Evolutionary conservation across 2,329 filamentous ascomycete genomes (phyloP).

Genomic region (Emergomyces orientalis): DNA sequence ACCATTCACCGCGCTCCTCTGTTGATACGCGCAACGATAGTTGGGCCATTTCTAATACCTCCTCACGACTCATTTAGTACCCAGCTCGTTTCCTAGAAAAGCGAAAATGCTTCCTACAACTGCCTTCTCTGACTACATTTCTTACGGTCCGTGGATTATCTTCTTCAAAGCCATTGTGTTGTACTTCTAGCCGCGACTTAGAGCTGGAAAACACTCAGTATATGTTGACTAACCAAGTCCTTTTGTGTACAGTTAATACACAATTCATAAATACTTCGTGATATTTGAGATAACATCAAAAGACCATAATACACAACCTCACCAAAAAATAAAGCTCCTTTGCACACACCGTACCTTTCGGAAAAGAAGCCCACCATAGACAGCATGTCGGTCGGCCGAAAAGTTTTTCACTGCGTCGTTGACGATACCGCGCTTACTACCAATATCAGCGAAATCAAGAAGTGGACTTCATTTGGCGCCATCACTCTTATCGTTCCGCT

Average conservation of each 20-base stretch:
- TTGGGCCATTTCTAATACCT: conserved; percentile 1
- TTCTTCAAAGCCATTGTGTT: neutral
- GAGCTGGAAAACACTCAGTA: neutral
- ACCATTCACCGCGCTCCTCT: neutral
- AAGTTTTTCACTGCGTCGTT: conserved; percentile 44
- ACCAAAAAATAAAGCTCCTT: neutral
- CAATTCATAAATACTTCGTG: conserved; percentile 1
- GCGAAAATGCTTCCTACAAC: conserved; percentile 28
- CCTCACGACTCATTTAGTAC: conserved; percentile 8
- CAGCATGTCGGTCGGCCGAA: conserved; percentile 35
- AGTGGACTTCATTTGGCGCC: conserved; percentile 42
- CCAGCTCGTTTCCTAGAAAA: conserved; percentile 14
- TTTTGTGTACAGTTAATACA: conserved; percentile 3
- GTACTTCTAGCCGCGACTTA: neutral
- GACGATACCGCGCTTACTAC: conserved; percentile 45
- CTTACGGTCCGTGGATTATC: conserved; percentile 23
- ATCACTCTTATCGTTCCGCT: conserved; percentile 44
- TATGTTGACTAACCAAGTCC: neutral
- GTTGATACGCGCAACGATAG: neutral
- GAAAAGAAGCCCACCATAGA: neutral
- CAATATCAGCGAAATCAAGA: conserved; percentile 45
- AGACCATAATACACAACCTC: neutral
- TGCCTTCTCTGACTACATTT: conserved; percentile 19
- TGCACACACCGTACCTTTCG: neutral
- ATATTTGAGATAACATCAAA: neutral